Conservation (phyloP, 1,139 yeast species). For the Ogataea hybrid region DNA sequence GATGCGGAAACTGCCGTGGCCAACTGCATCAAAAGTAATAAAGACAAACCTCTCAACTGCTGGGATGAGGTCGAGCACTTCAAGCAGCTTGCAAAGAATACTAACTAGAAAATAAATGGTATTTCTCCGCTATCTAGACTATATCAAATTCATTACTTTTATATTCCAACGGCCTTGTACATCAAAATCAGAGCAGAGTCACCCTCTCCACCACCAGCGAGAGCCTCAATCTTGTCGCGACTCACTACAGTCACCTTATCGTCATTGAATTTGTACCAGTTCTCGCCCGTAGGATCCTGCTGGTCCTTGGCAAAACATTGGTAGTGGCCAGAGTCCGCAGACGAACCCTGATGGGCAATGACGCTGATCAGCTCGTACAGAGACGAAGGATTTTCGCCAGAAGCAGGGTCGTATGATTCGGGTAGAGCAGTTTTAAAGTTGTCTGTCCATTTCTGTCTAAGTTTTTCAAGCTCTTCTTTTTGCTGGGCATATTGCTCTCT, state of each 20-base stretch:
- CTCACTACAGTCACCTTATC: constrained; percentile 79
- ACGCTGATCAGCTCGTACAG: constrained; percentile 81
- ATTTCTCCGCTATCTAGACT: constrained; percentile 1
- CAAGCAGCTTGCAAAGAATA: constrained; percentile 43
- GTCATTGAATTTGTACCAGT: constrained; percentile 96
- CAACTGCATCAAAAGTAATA: constrained; percentile 65
- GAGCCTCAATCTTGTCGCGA: constrained; percentile 74
- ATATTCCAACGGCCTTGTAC: constrained; percentile 70
- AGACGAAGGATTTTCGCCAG: constrained; percentile 83
- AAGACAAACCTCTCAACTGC: constrained; percentile 78
- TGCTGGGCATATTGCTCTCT: constrained; percentile 47
- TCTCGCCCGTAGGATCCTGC: constrained; percentile 58
- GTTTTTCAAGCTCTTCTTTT: constrained; percentile 44
- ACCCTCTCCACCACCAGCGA: constrained; percentile 98
- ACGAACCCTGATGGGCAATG: constrained; percentile 91
- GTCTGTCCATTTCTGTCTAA: constrained; percentile 44
- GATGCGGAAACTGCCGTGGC: constrained; percentile 57
- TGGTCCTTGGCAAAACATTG: constrained; percentile 82
- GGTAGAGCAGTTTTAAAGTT: constrained; percentile 44
- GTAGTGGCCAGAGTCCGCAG: constrained; percentile 97
- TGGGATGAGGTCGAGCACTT: constrained; percentile 82
- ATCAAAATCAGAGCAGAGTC: constrained; percentile 89
- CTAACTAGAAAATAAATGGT: background rate
- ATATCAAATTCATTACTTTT: constrained; percentile 3
- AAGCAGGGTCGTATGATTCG: constrained; percentile 31